Percentiles rank a stretch among this genome's conserved stretches.
Evolutionary conservation across 805 yeast species (phyloP).

Genomic region (Nakazawaea holstii): DNA sequence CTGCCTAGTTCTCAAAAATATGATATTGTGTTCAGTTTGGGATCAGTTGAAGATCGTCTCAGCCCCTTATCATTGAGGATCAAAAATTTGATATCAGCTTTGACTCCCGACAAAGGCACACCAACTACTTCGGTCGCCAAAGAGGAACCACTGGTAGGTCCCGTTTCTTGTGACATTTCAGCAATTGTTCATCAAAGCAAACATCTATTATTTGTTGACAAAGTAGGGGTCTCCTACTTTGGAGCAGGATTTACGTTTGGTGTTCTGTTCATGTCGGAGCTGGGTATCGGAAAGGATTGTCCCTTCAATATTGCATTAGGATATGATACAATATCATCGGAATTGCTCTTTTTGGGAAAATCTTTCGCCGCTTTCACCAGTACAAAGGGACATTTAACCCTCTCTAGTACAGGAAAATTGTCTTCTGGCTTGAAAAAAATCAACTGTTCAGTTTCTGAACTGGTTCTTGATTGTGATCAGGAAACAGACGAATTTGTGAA

Average conservation of each 20-base stretch:
- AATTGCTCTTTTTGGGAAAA: conserved; percentile 9
- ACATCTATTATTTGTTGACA: conserved; percentile 19
- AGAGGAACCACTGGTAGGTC: too few species aligned
- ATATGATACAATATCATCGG: conserved; percentile 9
- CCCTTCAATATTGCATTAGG: conserved; percentile 19
- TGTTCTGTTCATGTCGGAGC: conserved; percentile 14
- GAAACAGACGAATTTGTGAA: conserved; percentile 18
- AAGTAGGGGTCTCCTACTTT: conserved; percentile 12
- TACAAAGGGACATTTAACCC: conserved; percentile 5
- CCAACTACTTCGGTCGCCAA: neutral
- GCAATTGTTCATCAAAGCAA: conserved; percentile 16
- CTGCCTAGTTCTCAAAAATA: neutral
- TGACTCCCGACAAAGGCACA: neutral
- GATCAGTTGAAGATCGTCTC: neutral
- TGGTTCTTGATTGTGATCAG: conserved; percentile 14
- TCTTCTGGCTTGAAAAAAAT: conserved; percentile 18
- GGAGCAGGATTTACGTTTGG: conserved; percentile 16
- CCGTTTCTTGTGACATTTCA: conserved; percentile 15
- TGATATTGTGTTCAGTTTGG: conserved; percentile 1
- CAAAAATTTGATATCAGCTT: neutral
- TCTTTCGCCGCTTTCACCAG: conserved; percentile 6
- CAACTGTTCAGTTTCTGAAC: conserved; percentile 12
- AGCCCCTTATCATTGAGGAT: conserved; percentile 6
- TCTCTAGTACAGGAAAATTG: conserved; percentile 15
- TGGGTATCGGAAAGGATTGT: conserved; percentile 12